A percentile compares a stretch with the other conserved stretches of the same genome.
These are phyloP conservation scores for Aplosporella prunicola DNA, from an alignment of 2,329 filamentous ascomycete species.

Conservation along the genomic window DNA sequence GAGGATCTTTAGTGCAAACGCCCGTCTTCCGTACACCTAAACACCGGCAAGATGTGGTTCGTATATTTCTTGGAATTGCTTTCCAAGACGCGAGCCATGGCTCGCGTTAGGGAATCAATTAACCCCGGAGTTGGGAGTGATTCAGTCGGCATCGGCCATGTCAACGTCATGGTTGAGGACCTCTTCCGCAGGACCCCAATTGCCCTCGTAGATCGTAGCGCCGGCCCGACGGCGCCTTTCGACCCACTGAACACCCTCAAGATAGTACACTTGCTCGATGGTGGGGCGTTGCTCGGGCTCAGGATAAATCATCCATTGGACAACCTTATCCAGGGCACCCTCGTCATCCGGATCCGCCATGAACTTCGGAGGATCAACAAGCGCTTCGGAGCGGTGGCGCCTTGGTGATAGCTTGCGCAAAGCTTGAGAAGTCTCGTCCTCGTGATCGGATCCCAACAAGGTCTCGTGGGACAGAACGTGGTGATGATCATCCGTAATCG, in stretches of 20 bases:
- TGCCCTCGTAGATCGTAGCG: constrained; percentile 93
- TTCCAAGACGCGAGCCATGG: neutral
- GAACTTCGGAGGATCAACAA: constrained; percentile 67
- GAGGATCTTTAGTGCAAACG: constrained; percentile 6
- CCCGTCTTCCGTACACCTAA: constrained; percentile 3
- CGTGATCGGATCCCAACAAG: constrained; percentile 17
- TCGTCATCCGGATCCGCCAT: constrained; percentile 70
- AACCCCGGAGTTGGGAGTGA: neutral
- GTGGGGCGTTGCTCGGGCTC: constrained; percentile 64
- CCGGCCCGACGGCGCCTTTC: constrained; percentile 66
- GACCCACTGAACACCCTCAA: constrained; percentile 73
- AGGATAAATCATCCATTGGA: constrained; percentile 79
- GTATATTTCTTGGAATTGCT: constrained; percentile 2
- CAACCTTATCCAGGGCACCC: constrained; percentile 72
- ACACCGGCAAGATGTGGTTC: constrained; percentile 3
- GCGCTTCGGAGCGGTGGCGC: constrained; percentile 37
- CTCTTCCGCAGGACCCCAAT: constrained; percentile 74
- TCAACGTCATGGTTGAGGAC: constrained; percentile 46
- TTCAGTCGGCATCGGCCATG: constrained; percentile 48
- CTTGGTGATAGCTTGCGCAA: constrained; percentile 21
- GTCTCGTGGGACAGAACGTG: constrained; percentile 26
- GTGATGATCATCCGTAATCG: constrained; percentile 18
- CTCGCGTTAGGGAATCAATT: neutral
- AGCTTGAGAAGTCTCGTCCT: constrained; percentile 31
- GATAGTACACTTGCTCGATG: constrained; percentile 61